Percentiles rank a stretch among this genome's conserved stretches.
These are phyloP conservation scores for Yarrowia deformans DNA, from an alignment of 805 yeast species.

Conservation along the genomic window DNA sequence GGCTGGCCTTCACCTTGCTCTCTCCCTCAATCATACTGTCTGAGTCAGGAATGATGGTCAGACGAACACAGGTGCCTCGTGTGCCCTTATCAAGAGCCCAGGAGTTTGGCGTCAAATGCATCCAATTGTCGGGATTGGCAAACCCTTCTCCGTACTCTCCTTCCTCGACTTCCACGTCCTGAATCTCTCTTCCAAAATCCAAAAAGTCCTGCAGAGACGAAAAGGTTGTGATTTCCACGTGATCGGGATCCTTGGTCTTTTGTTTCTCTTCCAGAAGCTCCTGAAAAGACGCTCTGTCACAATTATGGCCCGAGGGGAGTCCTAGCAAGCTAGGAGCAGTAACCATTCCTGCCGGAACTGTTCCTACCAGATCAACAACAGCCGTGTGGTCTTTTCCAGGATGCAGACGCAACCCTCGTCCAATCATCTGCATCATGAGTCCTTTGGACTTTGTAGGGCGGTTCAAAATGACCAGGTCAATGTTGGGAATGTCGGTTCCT, in stretches of 20 bases:
- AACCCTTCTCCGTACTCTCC: constrained; percentile 30
- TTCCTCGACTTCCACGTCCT: constrained; percentile 11
- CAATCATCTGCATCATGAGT: constrained; percentile 84
- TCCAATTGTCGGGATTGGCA: constrained; percentile 34
- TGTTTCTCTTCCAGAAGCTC: constrained; percentile 23
- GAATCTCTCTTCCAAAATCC: constrained; percentile 23
- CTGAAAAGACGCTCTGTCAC: neutral
- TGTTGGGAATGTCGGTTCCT: constrained; percentile 92
- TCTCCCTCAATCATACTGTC: neutral
- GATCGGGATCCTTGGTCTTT: neutral
- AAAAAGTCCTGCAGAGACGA: constrained; percentile 23
- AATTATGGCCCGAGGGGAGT: constrained; percentile 16
- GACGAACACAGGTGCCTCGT: neutral
- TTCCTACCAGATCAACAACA: constrained; percentile 78
- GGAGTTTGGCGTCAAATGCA: constrained; percentile 26
- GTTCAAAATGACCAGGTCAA: constrained; percentile 78
- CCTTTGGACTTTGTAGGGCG: constrained; percentile 82
- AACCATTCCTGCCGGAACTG: constrained; percentile 57
- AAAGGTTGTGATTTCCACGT: constrained; percentile 15
- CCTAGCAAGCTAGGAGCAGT: constrained; percentile 63
- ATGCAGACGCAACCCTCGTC: constrained; percentile 79
- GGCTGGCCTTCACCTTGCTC: neutral
- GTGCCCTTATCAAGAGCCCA: constrained; percentile 4
- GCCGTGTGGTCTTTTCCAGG: constrained; percentile 70
- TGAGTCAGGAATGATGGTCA: constrained; percentile 7